Conservation (phyloP, 83 land plant species). For the Isoetes engelmannii region DNA sequence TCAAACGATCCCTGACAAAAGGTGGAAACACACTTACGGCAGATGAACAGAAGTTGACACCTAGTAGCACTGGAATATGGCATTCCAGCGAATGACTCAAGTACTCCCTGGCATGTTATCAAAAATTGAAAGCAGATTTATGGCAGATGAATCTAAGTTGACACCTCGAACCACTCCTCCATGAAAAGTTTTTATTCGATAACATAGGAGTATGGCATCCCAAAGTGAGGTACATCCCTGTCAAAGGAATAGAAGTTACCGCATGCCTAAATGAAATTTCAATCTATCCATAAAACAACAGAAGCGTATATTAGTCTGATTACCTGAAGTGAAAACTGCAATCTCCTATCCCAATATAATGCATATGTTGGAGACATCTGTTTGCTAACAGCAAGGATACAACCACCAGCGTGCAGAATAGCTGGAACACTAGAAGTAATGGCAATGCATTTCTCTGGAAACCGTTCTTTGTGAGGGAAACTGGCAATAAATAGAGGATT, state of each 20-base stretch:
- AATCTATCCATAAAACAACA: too few species aligned
- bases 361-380: constrained; percentile 82
- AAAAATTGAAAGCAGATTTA: constrained; percentile 64
- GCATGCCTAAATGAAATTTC: too few species aligned
- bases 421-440: constrained; percentile 66
- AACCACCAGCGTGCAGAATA: constrained; percentile 75
- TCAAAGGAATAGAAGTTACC: too few species aligned
- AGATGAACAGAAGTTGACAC: too few species aligned
- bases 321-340: constrained; percentile 93
- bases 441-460: constrained; percentile 90
- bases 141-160: constrained; percentile 80
- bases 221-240: constrained; percentile 96
- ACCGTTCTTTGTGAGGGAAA: constrained; percentile 80
- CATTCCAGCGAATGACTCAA: background rate
- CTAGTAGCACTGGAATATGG: too few species aligned
- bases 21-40: too few species aligned
- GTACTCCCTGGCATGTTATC: constrained; percentile 40
- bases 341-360: constrained; percentile 90
- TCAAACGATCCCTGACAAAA: too few species aligned
- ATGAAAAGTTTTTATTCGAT: constrained; percentile 57
- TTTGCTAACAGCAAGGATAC: constrained; percentile 69
- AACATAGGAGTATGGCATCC: constrained; percentile 86
- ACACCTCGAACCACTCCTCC: constrained; percentile 80
- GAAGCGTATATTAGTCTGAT: background rate
- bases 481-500: constrained; percentile 80